Base-by-base conservation (phyloP, 352 stramenopile species). In the Phytophthora melonis region DNA sequence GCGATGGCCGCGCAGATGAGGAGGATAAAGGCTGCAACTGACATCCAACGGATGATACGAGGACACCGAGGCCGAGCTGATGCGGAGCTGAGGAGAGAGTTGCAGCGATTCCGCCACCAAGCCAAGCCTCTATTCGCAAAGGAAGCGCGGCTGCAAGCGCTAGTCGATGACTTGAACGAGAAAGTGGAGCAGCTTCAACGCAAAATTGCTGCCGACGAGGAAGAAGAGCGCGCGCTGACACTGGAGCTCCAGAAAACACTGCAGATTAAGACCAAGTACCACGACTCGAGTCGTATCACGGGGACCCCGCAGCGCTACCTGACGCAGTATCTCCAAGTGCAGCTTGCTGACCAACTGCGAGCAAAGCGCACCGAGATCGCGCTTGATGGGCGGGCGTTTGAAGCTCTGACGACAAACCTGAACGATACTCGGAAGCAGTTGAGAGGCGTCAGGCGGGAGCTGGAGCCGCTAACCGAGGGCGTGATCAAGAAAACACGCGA, bases 281-380 rank as follows among this genome's bases (percentile, higher is more conserved):
- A 96, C 66, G 89, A 95, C 70, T 95, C 87, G 14, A 93, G 84
- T 39, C 85, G 88, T 41, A 93, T 94, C 62, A 97, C 92, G 3
- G 93, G 93, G 18, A 95, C 88, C 2, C 92, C 88, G 50, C 94
- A 98, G 75, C 88, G 94, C 11, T 98, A 96, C 74, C 71, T 97
- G 27, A 98, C 94, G n/a, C 92, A 97, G 69, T 98, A 97, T 61
- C 71, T 98, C 11, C 89, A 97, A 74, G 89, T 97, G n/a, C 90
- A 96, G 56, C 81, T 98, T 49, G 86, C 91, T 0, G 93, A 98
- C 58, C 85, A 95, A 60, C 60, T 97, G 23, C 83, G 87, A 23
- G 86, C 84, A 11, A 91, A 92, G 57, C 86, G 88, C 21, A 79
- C 94, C 19, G 74, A 85, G 43, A 81, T 94, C 13, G 84, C 84